A percentile compares a stretch with the other conserved stretches of the same genome.
Evolutionary conservation across 441 rosid genomes (phyloP).

Genomic region (Arabidopsis hybrid): DNA sequence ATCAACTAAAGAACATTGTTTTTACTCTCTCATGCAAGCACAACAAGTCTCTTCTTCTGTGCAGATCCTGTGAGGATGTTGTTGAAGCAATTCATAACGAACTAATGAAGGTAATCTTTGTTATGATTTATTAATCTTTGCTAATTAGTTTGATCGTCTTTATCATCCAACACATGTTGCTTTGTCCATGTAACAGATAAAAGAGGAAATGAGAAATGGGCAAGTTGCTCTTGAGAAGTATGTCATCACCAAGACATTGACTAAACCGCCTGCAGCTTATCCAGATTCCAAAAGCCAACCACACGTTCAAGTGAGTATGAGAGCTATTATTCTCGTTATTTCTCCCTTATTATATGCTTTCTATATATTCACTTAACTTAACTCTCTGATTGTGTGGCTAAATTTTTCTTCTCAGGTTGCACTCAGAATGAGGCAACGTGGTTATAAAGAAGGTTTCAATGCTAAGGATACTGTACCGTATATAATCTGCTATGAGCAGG

Average conservation of each 20-base stretch:
- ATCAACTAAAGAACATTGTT: background rate
- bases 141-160: slow-evolving; percentile 6
- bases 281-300: slow-evolving; percentile 98
- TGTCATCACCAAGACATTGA: slow-evolving; percentile 90
- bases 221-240: slow-evolving; percentile 91
- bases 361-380: slow-evolving; percentile 5
- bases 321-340: slow-evolving; percentile 20
- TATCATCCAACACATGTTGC: slow-evolving; percentile 17
- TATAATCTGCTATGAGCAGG: slow-evolving; percentile 96
- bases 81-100: slow-evolving; percentile 85
- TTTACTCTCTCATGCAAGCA: slow-evolving; percentile 16
- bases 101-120: slow-evolving; percentile 74
- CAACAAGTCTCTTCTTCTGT: slow-evolving; percentile 33
- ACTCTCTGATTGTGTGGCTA: slow-evolving; percentile 34
- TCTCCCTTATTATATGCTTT: background rate
- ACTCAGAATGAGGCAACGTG: slow-evolving; percentile 85
- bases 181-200: slow-evolving; percentile 64
- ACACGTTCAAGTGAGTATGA: slow-evolving; percentile 86
- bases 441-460: slow-evolving; percentile 83
- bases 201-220: slow-evolving; percentile 94
- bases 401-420: slow-evolving; percentile 73
- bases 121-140: slow-evolving; percentile 4
- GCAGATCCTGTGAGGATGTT: slow-evolving; percentile 95
- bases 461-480: slow-evolving; percentile 94
- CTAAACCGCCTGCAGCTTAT: slow-evolving; percentile 94